Percentiles rank a stretch among this genome's conserved stretches.
Evolutionary conservation across 202 grass and related monocot genomes (phyloP).

Genomic region (Schoenoplectus triqueter): DNA sequence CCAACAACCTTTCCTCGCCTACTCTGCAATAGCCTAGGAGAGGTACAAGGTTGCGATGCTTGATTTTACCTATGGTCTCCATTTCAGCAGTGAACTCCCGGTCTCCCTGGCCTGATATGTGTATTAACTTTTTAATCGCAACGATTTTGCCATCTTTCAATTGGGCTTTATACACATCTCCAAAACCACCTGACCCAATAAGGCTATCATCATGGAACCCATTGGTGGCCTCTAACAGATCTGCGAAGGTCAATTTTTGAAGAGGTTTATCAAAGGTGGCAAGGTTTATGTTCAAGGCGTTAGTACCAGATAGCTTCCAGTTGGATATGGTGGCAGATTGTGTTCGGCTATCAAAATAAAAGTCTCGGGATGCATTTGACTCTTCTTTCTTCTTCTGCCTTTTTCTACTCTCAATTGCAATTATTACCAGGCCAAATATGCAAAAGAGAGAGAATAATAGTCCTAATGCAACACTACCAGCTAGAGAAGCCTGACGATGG

Average conservation of each 20-base stretch:
- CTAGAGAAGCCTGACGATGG: conserved; percentile 59
- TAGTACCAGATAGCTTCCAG: conserved; percentile 88
- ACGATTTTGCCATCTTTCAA: conserved; percentile 83
- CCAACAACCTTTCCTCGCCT: conserved; percentile 74
- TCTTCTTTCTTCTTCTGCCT: conserved; percentile 60
- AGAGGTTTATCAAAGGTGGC: conserved; percentile 69
- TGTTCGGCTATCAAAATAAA: conserved; percentile 77
- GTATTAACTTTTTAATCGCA: conserved; percentile 90
- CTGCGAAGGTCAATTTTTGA: conserved; percentile 75
- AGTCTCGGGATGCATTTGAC: conserved; percentile 51
- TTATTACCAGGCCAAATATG: conserved; percentile 69
- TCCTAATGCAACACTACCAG: conserved; percentile 71
- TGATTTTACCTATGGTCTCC: conserved; percentile 96
- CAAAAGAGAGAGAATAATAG: conserved; percentile 78
- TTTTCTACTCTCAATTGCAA: conserved; percentile 71
- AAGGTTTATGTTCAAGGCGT: conserved; percentile 70
- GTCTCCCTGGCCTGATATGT: conserved; percentile 87
- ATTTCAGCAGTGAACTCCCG: conserved; percentile 96
- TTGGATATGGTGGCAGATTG: conserved; percentile 73
- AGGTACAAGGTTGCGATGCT: conserved; percentile 88
- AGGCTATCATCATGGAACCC: conserved; percentile 74
- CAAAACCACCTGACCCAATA: conserved; percentile 83
- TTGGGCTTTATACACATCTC: conserved; percentile 87
- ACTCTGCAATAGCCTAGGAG: conserved; percentile 93
- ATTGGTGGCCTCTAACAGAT: conserved; percentile 81